A percentile compares a stretch with the other conserved stretches of the same genome.
phyloP scores from a whole-genome alignment of 2,329 filamentous ascomycete genomes.

The Macrophomina tecta region DNA sequence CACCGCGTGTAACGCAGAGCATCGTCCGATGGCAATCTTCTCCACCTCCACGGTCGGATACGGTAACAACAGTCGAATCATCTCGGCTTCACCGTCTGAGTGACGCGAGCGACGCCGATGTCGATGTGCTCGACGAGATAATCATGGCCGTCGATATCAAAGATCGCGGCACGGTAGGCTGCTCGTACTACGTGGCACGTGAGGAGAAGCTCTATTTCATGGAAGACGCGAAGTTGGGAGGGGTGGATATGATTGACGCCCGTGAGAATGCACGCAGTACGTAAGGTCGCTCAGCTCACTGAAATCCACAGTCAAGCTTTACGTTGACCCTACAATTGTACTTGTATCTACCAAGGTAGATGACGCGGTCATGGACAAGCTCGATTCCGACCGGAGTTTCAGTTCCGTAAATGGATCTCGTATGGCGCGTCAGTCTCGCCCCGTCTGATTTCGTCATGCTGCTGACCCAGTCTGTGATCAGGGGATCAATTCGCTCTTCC shows the following conservation, averaged over 20 bases:
- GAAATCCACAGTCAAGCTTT: conserved; percentile 59
- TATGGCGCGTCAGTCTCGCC: conserved; percentile 12
- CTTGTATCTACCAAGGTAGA: conserved; percentile 64
- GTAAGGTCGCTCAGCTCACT: neutral
- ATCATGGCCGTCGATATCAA: conserved; percentile 82
- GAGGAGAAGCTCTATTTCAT: conserved; percentile 76
- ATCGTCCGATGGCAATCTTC: conserved; percentile 28
- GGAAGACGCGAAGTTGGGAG: conserved; percentile 74
- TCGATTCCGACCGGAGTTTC: conserved; percentile 51
- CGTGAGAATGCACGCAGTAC: conserved; percentile 41
- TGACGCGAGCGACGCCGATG: conserved; percentile 42
- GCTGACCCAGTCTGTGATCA: conserved; percentile 31
- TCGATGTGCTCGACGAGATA: conserved; percentile 67
- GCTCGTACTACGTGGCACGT: conserved; percentile 77
- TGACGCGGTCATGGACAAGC: conserved; percentile 52
- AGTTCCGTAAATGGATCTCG: conserved; percentile 38
- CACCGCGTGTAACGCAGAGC: neutral
- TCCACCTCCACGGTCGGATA: conserved; percentile 29
- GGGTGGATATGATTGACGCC: conserved; percentile 64
- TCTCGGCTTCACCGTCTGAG: conserved; percentile 31
- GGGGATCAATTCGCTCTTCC: conserved; percentile 60
- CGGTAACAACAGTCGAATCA: conserved; percentile 1
- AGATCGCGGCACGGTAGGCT: conserved; percentile 75
- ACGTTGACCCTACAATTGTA: conserved; percentile 66
- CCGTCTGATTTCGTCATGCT: neutral